phyloP scores from a whole-genome alignment of 1,139 yeast species.

The Blastobotrys aristatus region DNA sequence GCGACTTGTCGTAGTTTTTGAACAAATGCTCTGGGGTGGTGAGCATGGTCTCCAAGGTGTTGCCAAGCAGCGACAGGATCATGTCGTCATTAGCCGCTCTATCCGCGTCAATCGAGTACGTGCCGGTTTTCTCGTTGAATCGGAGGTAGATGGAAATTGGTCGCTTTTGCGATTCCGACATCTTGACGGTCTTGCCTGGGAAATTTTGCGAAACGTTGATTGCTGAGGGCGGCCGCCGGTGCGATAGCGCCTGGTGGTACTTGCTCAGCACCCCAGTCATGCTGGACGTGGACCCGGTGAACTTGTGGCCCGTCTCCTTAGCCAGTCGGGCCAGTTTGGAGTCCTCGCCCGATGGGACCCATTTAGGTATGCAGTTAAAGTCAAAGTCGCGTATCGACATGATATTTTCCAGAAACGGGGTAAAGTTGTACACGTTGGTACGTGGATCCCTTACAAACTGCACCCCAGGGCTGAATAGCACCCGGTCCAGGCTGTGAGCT shows the following conservation, averaged over 20 bases:
- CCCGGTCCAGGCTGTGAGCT: slow-evolving; percentile 61
- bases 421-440: slow-evolving; percentile 65
- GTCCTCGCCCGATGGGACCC: slow-evolving; percentile 69
- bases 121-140: slow-evolving; percentile 33
- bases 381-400: slow-evolving; percentile 67
- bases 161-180: slow-evolving; percentile 36
- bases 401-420: slow-evolving; percentile 55
- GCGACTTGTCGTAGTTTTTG: slow-evolving; percentile 31
- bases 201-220: slow-evolving; percentile 44
- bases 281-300: slow-evolving; percentile 80
- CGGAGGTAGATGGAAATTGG: slow-evolving; percentile 44
- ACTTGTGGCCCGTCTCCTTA: slow-evolving; percentile 39
- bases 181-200: slow-evolving; percentile 30
- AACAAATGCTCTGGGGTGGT: slow-evolving; percentile 53
- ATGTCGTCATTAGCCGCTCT: slow-evolving; percentile 64
- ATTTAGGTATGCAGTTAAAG: slow-evolving; percentile 51
- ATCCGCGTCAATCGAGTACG: slow-evolving; percentile 69
- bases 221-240: slow-evolving; percentile 49
- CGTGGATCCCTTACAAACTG: slow-evolving; percentile 76
- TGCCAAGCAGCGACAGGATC: slow-evolving; percentile 73
- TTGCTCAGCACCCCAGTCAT: slow-evolving; percentile 74
- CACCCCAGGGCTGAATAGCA: slow-evolving; percentile 76
- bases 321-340: slow-evolving; percentile 48
- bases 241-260: slow-evolving; percentile 63
- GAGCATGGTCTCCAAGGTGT: slow-evolving; percentile 66